Conservation (phyloP, 2,329 filamentous ascomycete species). For the Stagonosporopsis cucurbitacearum region DNA sequence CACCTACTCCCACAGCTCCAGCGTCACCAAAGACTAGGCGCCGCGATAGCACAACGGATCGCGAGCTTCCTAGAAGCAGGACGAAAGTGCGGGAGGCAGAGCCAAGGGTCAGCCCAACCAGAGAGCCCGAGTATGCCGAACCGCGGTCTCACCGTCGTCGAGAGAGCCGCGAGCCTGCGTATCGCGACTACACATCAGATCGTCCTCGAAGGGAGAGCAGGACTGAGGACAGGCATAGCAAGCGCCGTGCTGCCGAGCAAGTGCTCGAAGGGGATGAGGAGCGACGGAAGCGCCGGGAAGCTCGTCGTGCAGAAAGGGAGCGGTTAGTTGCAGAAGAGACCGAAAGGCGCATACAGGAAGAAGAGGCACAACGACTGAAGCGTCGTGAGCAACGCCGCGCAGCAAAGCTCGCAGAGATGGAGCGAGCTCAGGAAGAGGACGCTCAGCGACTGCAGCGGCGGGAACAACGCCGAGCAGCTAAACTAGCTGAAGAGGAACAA, state of each 20-base stretch:
- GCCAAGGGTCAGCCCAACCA: constrained; percentile 25
- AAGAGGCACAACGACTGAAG: constrained; percentile 32
- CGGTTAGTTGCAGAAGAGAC: constrained; percentile 37
- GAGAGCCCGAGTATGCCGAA: constrained; percentile 37
- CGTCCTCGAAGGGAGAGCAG: constrained; percentile 33
- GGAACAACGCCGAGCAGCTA: constrained; percentile 28
- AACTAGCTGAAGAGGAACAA: too few relatives aligned
- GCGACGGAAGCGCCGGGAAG: constrained; percentile 36
- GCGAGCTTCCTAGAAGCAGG: constrained; percentile 30
- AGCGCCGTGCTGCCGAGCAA: constrained; percentile 34
- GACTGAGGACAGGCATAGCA: constrained; percentile 38
- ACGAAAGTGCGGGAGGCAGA: constrained; percentile 30
- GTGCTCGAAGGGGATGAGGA: constrained; percentile 38
- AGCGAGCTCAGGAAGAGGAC: constrained; percentile 31
- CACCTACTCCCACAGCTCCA: constrained; percentile 30
- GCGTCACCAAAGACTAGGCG: constrained; percentile 35
- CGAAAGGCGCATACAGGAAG: constrained; percentile 29
- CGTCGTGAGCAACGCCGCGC: constrained; percentile 40
- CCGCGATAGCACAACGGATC: constrained; percentile 43
- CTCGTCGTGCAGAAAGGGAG: constrained; percentile 37
- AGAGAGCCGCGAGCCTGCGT: constrained; percentile 36
- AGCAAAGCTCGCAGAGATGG: constrained; percentile 33
- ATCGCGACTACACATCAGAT: constrained; percentile 38
- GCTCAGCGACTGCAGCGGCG: constrained; percentile 26
- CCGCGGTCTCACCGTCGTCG: constrained; percentile 37